Evolutionary conservation across 2,329 filamentous ascomycete species (phyloP).

Genomic region (Dothistroma pini): DNA sequence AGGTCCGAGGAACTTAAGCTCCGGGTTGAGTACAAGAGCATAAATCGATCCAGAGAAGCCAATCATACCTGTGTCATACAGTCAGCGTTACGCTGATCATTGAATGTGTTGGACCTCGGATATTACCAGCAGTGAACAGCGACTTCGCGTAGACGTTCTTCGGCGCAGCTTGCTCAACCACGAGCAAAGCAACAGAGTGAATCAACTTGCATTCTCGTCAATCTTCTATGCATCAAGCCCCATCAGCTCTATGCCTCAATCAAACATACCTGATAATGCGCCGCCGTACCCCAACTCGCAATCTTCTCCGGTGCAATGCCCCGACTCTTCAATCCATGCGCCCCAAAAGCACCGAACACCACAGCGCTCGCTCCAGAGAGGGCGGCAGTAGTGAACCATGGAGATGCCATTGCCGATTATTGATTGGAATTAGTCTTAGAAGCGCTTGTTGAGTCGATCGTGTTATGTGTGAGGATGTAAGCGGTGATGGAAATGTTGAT

Average conservation of each 20-base stretch:
- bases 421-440: not conserved
- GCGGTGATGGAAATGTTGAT: not conserved
- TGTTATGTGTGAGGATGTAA: not conserved
- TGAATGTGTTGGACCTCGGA: not conserved
- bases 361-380: slow-evolving; percentile 61
- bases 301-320: slow-evolving; percentile 58
- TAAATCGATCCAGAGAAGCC: slow-evolving; percentile 67
- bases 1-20: slow-evolving; percentile 59
- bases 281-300: slow-evolving; percentile 61
- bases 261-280: slow-evolving; percentile 59
- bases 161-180: slow-evolving; percentile 51
- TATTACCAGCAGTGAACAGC: slow-evolving; percentile 54
- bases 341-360: slow-evolving; percentile 62
- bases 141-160: slow-evolving; percentile 50
- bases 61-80: slow-evolving; percentile 48
- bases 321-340: slow-evolving; percentile 61
- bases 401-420: slow-evolving; percentile 16
- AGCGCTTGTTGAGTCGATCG: not conserved
- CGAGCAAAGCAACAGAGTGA: slow-evolving; percentile 59
- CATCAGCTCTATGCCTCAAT: not conserved
- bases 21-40: slow-evolving; percentile 58
- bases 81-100: not conserved
- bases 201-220: slow-evolving; percentile 48
- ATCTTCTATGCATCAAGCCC: not conserved
- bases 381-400: slow-evolving; percentile 60